phyloP scores from a whole-genome alignment of 495 filamentous ascomycete species.

The Pseudevernia furfuracea region DNA sequence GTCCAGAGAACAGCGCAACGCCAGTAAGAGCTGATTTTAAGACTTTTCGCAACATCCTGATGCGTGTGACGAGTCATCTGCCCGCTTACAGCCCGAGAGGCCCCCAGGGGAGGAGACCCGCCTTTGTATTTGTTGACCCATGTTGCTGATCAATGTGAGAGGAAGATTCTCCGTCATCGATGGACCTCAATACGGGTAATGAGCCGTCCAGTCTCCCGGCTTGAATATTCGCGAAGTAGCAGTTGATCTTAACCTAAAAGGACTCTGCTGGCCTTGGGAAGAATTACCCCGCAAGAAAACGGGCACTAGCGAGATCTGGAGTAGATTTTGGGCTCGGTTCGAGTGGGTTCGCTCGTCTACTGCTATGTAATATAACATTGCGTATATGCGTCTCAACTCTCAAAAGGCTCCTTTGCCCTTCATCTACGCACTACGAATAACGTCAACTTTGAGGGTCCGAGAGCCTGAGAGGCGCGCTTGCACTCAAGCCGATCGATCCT shows the following conservation, averaged over 20 bases:
- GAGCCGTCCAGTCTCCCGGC: background rate
- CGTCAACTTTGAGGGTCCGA: background rate
- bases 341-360: too few species aligned
- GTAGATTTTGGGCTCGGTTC: background rate
- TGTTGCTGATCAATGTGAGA: background rate
- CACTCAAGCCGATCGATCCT: background rate
- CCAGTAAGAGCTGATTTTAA: background rate
- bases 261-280: too few species aligned
- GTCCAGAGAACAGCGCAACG: background rate
- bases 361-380: too few species aligned
- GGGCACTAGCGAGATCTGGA: too few species aligned
- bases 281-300: too few species aligned
- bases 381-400: too few species aligned
- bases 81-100: background rate
- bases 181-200: background rate
- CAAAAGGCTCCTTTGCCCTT: background rate
- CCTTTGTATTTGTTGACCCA: background rate
- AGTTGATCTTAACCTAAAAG: background rate
- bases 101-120: background rate
- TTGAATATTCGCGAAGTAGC: background rate
- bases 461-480: background rate
- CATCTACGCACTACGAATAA: background rate
- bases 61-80: background rate
- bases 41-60: conserved; percentile 1
- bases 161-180: background rate